phyloP scores from a whole-genome alignment of 2,329 filamentous ascomycete species.

The Beauveria australis region DNA sequence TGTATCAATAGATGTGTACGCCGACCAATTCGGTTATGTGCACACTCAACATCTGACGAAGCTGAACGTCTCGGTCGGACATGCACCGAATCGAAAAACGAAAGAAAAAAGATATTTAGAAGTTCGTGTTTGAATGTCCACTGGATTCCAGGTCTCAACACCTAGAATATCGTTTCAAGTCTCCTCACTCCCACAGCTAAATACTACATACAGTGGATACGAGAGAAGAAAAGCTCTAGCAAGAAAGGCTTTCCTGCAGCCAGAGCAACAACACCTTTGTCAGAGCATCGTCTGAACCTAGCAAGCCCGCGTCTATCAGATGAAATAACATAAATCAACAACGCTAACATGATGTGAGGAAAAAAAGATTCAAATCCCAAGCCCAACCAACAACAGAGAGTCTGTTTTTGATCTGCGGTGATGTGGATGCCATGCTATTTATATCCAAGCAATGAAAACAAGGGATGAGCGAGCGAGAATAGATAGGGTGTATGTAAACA shows the following conservation, averaged over 20 bases:
- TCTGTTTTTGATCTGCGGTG: background rate
- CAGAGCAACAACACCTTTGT: slow-evolving; percentile 4
- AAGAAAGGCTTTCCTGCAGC: background rate
- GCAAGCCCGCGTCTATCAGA: background rate
- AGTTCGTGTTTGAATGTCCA: background rate
- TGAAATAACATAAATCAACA: background rate
- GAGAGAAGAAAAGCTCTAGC: background rate
- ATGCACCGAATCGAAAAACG: background rate
- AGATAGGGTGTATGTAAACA: background rate
- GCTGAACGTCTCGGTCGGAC: background rate
- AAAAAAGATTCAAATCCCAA: background rate
- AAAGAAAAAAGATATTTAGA: background rate
- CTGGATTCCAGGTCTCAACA: background rate
- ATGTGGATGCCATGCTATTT: background rate
- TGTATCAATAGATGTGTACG: background rate
- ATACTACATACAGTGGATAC: background rate
- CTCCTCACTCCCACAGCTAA: background rate
- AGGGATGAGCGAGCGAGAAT: background rate
- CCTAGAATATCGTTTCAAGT: background rate
- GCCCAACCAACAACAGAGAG: background rate
- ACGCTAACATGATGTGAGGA: background rate
- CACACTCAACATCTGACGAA: background rate
- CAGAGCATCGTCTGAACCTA: background rate
- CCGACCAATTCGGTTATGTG: no score
- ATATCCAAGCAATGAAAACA: slow-evolving; percentile 3